Conservation (phyloP, 768 basidiomycete genomes). For the Agaricus blazei region DNA sequence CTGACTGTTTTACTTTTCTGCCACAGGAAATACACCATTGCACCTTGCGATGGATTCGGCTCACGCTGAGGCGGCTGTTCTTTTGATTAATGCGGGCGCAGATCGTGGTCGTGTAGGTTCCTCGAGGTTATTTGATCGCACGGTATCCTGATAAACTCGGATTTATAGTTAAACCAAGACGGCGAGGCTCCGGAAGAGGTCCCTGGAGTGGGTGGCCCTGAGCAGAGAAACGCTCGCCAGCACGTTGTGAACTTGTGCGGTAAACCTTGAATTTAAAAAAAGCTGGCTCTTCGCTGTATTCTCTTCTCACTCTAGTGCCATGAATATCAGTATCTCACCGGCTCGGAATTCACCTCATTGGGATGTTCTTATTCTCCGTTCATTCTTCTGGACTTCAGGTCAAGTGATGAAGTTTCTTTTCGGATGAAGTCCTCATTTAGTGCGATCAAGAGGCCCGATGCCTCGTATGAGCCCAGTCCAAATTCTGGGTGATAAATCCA, state of each 20-base stretch:
- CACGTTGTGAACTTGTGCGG: slow-evolving; percentile 78
- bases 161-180: slow-evolving; percentile 66
- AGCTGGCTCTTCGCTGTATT: slow-evolving; percentile 1
- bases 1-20: slow-evolving; percentile 13
- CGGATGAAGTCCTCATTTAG: neutral
- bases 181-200: slow-evolving; percentile 84
- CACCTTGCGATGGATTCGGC: slow-evolving; percentile 98
- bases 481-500: neutral
- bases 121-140: slow-evolving; percentile 8
- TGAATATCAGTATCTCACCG: neutral
- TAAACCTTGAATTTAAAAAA: slow-evolving; percentile 28
- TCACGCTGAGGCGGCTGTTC: slow-evolving; percentile 85
- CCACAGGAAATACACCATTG: slow-evolving; percentile 85
- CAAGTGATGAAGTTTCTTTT: slow-evolving; percentile 4
- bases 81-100: slow-evolving; percentile 92
- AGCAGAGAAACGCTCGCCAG: slow-evolving; percentile 74
- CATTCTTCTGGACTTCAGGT: neutral
- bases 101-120: slow-evolving; percentile 79
- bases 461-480: neutral
- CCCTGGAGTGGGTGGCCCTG: slow-evolving; percentile 84
- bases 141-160: slow-evolving; percentile 12
- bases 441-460: neutral
- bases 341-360: neutral
- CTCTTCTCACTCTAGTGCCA: neutral
- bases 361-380: neutral